phyloP scores from a whole-genome alignment of 2,329 filamentous ascomycete species.

The Xylariaceae sp. region DNA sequence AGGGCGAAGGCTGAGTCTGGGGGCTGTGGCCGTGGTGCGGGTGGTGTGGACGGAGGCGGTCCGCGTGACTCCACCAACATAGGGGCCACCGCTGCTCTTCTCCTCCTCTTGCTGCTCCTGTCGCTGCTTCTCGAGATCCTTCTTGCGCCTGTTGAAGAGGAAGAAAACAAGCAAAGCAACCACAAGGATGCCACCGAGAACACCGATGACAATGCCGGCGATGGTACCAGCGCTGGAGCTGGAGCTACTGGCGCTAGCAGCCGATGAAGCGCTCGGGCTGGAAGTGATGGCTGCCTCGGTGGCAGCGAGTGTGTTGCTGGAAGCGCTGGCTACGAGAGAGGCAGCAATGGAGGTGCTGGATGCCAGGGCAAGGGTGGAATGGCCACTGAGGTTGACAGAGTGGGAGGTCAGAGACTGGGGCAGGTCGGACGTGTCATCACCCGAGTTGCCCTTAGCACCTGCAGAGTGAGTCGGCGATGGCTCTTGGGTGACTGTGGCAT shows the following conservation, averaged over 20 bases:
- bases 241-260: conserved; percentile 20
- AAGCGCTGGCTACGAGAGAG: conserved; percentile 20
- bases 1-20: conserved; percentile 81
- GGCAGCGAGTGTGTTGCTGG: conserved; percentile 4
- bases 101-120: conserved; percentile 64
- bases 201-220: conserved; percentile 82
- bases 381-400: conserved; percentile 10
- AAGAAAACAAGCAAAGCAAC: conserved; percentile 69
- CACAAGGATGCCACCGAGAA: conserved; percentile 66
- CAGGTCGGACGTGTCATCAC: conserved; percentile 4
- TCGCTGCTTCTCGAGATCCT: conserved; percentile 55
- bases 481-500: conserved; percentile 8
- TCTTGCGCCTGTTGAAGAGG: conserved; percentile 67
- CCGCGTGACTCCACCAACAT: conserved; percentile 22
- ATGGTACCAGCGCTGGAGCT: conserved; percentile 47
- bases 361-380: conserved; percentile 12
- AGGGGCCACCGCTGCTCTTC: conserved; percentile 38
- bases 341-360: conserved; percentile 14
- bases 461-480: conserved; percentile 11
- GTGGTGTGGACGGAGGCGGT: conserved; percentile 36
- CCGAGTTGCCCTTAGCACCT: conserved; percentile 1
- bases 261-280: conserved; percentile 17
- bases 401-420: conserved; percentile 15
- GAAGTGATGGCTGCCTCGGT: conserved; percentile 22
- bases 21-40: conserved; percentile 56